These are phyloP conservation scores for Pyrus pyrifolia DNA, from an alignment of 306 rosid species.

Conservation along the genomic window DNA sequence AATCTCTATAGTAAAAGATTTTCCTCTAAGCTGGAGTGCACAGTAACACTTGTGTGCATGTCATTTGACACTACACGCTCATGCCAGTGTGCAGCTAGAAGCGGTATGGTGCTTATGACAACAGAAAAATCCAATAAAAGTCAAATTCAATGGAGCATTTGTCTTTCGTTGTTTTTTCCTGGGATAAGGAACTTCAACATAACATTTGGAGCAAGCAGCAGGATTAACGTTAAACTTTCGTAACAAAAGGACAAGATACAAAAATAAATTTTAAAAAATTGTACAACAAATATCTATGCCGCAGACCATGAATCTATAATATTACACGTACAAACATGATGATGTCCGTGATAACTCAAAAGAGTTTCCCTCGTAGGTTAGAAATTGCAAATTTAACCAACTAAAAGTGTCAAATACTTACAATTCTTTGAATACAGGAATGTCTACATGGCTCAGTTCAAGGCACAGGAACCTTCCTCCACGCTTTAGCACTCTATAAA, in stretches of 20 bases:
- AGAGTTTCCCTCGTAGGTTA: background rate
- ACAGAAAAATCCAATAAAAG: background rate
- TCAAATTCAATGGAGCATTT: background rate
- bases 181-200: background rate
- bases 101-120: background rate
- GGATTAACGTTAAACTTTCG: background rate
- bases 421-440: slow-evolving; percentile 78
- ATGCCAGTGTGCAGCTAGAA: background rate
- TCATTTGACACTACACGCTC: background rate
- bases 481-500: slow-evolving; percentile 64
- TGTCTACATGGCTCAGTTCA: slow-evolving; percentile 84
- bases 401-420: slow-evolving; percentile 38
- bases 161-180: too few relatives aligned
- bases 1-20: background rate
- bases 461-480: slow-evolving; percentile 98
- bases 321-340: background rate
- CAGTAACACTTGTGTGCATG: background rate
- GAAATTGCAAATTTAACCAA: background rate
- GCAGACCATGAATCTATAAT: background rate
- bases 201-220: background rate
- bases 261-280: background rate
- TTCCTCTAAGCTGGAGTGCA: background rate
- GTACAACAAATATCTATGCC: background rate
- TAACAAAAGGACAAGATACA: background rate
- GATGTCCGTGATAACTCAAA: background rate